Conservation (phyloP, 495 filamentous ascomycete genomes). For the Pyronema domesticum region DNA sequence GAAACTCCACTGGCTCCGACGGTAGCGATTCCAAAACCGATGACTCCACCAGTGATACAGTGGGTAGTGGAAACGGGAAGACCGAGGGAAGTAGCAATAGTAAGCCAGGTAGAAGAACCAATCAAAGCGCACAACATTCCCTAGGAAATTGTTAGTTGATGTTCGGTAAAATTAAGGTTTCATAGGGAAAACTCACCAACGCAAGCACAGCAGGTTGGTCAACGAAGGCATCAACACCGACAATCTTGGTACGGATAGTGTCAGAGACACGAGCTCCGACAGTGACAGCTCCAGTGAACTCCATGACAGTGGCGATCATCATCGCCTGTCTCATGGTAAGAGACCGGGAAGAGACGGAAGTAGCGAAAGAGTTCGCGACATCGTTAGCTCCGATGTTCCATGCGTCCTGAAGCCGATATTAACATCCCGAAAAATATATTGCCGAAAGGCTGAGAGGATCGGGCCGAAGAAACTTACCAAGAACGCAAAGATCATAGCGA, state of each 20-base stretch:
- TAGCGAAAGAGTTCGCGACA: slow-evolving; percentile 63
- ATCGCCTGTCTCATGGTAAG: slow-evolving; percentile 50
- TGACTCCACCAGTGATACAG: slow-evolving; percentile 43
- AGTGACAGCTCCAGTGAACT: slow-evolving; percentile 45
- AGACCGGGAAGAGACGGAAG: slow-evolving; percentile 50
- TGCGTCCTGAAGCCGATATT: slow-evolving; percentile 19
- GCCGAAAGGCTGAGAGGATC: not conserved
- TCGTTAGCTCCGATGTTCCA: slow-evolving; percentile 40
- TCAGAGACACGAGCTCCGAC: slow-evolving; percentile 47
- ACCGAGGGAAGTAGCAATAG: slow-evolving; percentile 37
- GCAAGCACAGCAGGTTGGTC: slow-evolving; percentile 36
- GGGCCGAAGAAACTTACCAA: slow-evolving; percentile 27
- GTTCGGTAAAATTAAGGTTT: not conserved
- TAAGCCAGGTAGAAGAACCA: slow-evolving; percentile 42
- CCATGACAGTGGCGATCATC: slow-evolving; percentile 47
- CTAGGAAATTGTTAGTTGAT: not conserved
- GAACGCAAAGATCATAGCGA: slow-evolving; percentile 59
- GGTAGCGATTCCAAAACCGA: slow-evolving; percentile 45
- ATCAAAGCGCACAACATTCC: slow-evolving; percentile 44
- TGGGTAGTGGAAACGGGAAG: slow-evolving; percentile 48
- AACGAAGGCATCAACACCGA: slow-evolving; percentile 34
- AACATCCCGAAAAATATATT: not conserved
- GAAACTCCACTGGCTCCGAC: slow-evolving; percentile 33
- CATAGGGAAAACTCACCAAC: slow-evolving; percentile 22
- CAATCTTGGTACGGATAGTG: slow-evolving; percentile 51